Base-by-base conservation (phyloP, 2,329 filamentous ascomycete genomes). In the Talaromyces atroroseus region DNA sequence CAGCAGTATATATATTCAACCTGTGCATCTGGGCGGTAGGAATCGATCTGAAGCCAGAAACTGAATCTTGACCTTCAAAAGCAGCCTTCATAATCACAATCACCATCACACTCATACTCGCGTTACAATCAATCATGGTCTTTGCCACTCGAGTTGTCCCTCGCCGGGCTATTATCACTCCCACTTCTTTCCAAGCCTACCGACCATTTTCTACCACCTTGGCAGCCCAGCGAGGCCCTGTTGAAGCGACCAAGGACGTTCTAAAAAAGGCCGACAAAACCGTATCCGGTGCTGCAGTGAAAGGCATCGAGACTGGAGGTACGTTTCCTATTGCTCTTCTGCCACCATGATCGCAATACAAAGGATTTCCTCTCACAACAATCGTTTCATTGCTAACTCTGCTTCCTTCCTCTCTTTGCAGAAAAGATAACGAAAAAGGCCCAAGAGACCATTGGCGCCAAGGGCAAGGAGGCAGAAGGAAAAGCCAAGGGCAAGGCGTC, bases 251-350 rank as follows among this genome's bases (percentile, higher is more conserved):
- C 62, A 85, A 84, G 69, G 81, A 85, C 44, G 78, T 80, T 0
- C 68, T 81, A 48, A 82, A 85, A 72, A 76, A 74, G 54, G 80
- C 81, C 20, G 82, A 86, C 68, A 73, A 78, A 59, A 75, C 74
- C 21, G 76, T 84, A 36, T 78, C 81, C 0, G 75, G 82, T 66
- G 78, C 72, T 24, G 78, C 79, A 11, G 80, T 86, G 21, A 81
- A 82, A 71, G 83, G 83, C 47, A 84, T 86, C 59, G 80, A 87
- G 71, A 82, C 77, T 63, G 80, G 81, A 58, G 78, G 83, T 85
- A 80, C 58, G 82, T 68, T n/a, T 23, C 20, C 21, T 16, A 3
- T 44, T n/a, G 16, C 16, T 16, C 16, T 46, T 11, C 36, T 29
- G 2, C 12, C 18, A 8, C n/a, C 4, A 52, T 44, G 18, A 20